These are phyloP conservation scores for Penicillium sp. DNA, from an alignment of 2,329 filamentous ascomycete genomes.

Conservation along the genomic window DNA sequence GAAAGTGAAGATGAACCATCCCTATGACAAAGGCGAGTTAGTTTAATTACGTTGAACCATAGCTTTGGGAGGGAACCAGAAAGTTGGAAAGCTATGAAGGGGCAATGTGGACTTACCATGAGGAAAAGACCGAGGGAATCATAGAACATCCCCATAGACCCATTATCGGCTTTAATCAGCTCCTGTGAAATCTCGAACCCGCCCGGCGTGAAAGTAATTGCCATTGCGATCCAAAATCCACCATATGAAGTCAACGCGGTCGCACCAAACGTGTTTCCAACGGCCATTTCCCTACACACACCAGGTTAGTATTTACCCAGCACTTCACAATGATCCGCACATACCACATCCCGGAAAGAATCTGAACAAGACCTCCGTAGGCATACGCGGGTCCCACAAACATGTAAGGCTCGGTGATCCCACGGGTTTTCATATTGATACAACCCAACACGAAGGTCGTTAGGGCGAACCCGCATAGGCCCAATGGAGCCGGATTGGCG, in stretches of 20 bases:
- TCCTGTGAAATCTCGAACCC: constrained; percentile 59
- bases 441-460: constrained; percentile 72
- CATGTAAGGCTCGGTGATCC: constrained; percentile 59
- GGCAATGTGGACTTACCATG: constrained; percentile 40
- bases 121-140: constrained; percentile 69
- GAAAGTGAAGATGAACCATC: constrained; percentile 78
- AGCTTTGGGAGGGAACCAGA: too few relatives aligned
- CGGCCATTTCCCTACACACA: constrained; percentile 66
- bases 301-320: background rate
- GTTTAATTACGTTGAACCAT: too few relatives aligned
- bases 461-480: constrained; percentile 70
- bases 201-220: constrained; percentile 63
- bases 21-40: constrained; percentile 24
- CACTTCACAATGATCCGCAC: constrained; percentile 1
- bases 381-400: constrained; percentile 64
- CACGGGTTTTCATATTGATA: constrained; percentile 64
- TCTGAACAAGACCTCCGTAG: constrained; percentile 71
- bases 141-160: constrained; percentile 43
- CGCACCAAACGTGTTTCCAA: constrained; percentile 76
- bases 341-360: constrained; percentile 77
- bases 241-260: constrained; percentile 73
- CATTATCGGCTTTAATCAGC: constrained; percentile 31
- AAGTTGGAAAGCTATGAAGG: too few relatives aligned
- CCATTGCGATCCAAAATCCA: constrained; percentile 74
- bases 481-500: constrained; percentile 71